These are phyloP conservation scores for Sordaria brevicollis DNA, from an alignment of 495 filamentous ascomycete genomes.

Conservation along the genomic window DNA sequence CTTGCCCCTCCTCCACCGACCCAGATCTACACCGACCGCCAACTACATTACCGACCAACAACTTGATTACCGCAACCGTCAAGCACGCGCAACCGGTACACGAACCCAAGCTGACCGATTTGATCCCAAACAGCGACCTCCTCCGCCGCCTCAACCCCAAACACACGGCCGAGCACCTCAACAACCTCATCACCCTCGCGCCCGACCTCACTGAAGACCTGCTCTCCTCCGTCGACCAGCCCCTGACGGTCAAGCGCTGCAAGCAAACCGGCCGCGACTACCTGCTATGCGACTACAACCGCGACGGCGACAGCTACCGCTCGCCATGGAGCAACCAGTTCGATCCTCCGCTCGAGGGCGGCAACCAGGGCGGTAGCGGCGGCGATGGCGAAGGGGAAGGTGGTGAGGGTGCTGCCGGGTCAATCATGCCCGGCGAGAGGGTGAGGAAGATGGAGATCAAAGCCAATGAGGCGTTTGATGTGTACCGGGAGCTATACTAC, in stretches of 20 bases:
- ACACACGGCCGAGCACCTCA: conserved; percentile 74
- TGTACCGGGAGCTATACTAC: conserved; percentile 96
- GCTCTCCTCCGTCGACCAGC: conserved; percentile 93
- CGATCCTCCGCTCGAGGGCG: conserved; percentile 62
- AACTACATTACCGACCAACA: conserved; percentile 1
- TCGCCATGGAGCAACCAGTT: conserved; percentile 98
- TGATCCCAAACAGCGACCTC: conserved; percentile 59
- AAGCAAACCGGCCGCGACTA: conserved; percentile 85
- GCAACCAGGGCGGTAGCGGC: conserved; percentile 28
- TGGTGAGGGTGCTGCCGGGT: conserved; percentile 46
- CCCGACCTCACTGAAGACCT: conserved; percentile 95
- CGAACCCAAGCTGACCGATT: background rate
- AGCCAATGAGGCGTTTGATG: conserved; percentile 92
- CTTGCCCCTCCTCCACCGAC: conserved; percentile 1
- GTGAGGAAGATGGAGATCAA: conserved; percentile 88
- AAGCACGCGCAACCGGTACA: background rate
- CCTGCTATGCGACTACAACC: conserved; percentile 98
- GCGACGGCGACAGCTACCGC: conserved; percentile 93
- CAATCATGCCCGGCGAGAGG: conserved; percentile 59
- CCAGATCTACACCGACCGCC: background rate
- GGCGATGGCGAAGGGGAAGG: conserved; percentile 30
- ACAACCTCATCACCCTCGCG: conserved; percentile 71
- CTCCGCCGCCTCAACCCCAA: conserved; percentile 95
- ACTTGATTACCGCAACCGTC: background rate
- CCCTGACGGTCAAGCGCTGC: conserved; percentile 77